Percentiles rank a stretch among this genome's conserved stretches.
Conservation (phyloP, 2,329 filamentous ascomycete genomes). For the Pestalotiopsis fici region DNA sequence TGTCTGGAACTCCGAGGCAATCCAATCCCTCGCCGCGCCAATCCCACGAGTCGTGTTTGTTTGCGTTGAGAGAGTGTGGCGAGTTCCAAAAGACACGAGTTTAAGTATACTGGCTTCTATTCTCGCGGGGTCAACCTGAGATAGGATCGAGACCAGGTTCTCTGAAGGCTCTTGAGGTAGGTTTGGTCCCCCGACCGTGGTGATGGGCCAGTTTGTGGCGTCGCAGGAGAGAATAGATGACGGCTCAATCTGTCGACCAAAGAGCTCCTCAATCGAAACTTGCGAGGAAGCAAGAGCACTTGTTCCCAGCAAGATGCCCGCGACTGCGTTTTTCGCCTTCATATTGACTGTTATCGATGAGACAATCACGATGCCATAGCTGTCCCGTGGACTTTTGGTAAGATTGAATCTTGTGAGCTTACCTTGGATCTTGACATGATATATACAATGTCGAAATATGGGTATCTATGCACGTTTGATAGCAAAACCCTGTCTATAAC, state of each 20-base stretch:
- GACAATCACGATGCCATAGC: too few relatives aligned
- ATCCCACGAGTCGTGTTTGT: constrained; percentile 53
- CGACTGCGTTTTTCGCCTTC: not conserved
- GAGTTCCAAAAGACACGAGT: constrained; percentile 56
- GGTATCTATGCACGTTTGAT: not conserved
- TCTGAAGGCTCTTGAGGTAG: constrained; percentile 25
- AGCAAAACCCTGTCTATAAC: constrained; percentile 2
- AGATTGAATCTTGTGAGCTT: not conserved
- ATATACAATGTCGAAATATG: not conserved
- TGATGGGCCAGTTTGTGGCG: constrained; percentile 29
- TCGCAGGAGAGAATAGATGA: constrained; percentile 20
- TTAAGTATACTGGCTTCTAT: constrained; percentile 53
- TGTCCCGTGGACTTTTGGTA: not conserved
- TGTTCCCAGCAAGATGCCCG: too few relatives aligned
- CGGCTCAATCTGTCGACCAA: not conserved
- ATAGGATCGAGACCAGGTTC: constrained; percentile 27
- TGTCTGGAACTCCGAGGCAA: constrained; percentile 48
- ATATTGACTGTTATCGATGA: not conserved
- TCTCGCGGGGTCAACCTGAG: constrained; percentile 35
- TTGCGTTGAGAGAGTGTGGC: constrained; percentile 56
- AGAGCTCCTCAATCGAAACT: not conserved
- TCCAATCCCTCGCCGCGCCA: constrained; percentile 58
- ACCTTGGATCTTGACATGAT: not conserved
- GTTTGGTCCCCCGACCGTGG: constrained; percentile 24
- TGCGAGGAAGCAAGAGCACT: not conserved